phyloP scores from a whole-genome alignment of 2,329 filamentous ascomycete genomes.

The Juglanconis oblonga region DNA sequence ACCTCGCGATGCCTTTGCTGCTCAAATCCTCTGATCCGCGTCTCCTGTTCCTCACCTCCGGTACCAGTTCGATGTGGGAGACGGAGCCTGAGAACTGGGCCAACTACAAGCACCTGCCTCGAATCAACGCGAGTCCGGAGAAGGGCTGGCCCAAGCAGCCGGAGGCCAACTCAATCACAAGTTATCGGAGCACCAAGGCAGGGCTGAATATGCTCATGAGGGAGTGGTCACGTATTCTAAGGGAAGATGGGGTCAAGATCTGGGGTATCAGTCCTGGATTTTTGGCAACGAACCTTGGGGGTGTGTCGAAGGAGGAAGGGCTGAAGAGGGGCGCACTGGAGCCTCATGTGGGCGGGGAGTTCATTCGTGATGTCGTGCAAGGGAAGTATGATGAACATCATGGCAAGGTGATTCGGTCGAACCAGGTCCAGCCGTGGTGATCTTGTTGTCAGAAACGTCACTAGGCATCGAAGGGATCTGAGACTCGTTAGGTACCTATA shows the following conservation, averaged over 20 bases:
- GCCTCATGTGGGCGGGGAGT: conserved; percentile 33
- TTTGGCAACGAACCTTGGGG: conserved; percentile 8
- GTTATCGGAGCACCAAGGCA: conserved; percentile 40
- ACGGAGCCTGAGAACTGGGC: conserved; percentile 26
- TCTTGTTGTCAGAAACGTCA: not conserved
- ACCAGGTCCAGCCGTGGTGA: conserved; percentile 9
- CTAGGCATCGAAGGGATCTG: not conserved
- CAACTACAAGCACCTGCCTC: conserved; percentile 21
- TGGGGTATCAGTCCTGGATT: conserved; percentile 23
- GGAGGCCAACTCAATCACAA: conserved; percentile 22
- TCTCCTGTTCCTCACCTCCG: conserved; percentile 48
- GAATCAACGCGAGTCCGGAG: conserved; percentile 17
- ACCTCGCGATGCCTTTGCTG: conserved; percentile 40
- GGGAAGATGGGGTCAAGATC: conserved; percentile 41
- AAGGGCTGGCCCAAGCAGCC: conserved; percentile 45
- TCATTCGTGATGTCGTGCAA: conserved; percentile 33
- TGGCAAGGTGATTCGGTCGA: conserved; percentile 8
- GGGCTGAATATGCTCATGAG: conserved; percentile 48
- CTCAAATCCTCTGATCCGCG: conserved; percentile 41
- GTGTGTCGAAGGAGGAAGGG: conserved; percentile 26
- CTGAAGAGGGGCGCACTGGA: conserved; percentile 34
- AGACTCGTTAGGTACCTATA: too few species aligned
- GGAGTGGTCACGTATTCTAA: conserved; percentile 39
- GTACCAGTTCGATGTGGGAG: conserved; percentile 37
- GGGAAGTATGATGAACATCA: conserved; percentile 13